Base-by-base conservation (phyloP, 148 eudicot genomes). In the Rhododendron kiyosumense region DNA sequence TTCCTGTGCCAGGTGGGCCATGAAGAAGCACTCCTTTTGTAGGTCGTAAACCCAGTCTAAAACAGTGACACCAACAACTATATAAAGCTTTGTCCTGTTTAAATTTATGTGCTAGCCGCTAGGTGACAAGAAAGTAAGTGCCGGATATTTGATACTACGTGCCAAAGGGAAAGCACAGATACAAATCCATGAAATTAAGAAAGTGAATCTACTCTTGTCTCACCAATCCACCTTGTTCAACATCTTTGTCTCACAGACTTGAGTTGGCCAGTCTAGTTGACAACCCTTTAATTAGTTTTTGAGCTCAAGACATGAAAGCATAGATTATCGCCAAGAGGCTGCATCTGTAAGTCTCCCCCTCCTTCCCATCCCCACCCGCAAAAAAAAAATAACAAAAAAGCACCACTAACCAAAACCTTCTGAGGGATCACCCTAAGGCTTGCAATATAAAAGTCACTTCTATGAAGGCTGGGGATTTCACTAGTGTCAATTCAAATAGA, bases 1-100 rank as follows among this genome's bases (percentile, higher is more conserved):
- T 97, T 71, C 99, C 99, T 41, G 98, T 95, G 88, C 99, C 99
- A 45, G 98, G 92, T 83, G 99, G 95, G 48, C 99, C 99, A 83
- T 97, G 92, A 92, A 97, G 98, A 89, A 97, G 94, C 89, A 97
- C 98, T 89, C 99, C 99, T 81, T 94, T 97, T 87, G 92, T 93
- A 86, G 96, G 92, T 77, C 95, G 95, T 87, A 94, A 91, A 81
- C 98, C 98, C 84, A 94, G 78, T 86, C 98, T 95, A 89, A 86
- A 87, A 90, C 83, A 91, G 86, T 84, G 80, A 87, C 43, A 78
- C 17, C 32, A 80, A 26, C 20, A 63, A 32, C 71, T 34, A 26
- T 26, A 63, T 8, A 88, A 88, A 46, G 87, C 85, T 87, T 26
- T 49, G 46, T 52, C 52, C 76, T 61, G 65, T 20, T 13, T 34